Evolutionary conservation across 2,329 filamentous ascomycete genomes (phyloP).

Genomic region (Eutypella sp.): DNA sequence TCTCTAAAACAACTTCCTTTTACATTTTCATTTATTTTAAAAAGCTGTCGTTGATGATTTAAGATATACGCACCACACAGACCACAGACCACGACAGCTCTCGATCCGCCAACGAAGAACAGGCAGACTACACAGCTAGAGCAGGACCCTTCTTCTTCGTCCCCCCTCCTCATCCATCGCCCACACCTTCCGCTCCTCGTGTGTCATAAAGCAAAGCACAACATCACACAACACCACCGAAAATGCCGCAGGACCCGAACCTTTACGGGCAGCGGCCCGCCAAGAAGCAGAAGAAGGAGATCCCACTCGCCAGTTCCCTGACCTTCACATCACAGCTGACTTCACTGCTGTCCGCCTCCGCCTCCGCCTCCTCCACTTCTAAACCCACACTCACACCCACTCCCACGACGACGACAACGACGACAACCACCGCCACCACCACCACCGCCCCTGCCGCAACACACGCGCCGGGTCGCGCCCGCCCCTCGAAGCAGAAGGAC

Average conservation of each 20-base stretch:
- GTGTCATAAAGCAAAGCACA: neutral
- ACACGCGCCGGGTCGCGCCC: slow-evolving; percentile 51
- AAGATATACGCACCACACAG: too few species aligned
- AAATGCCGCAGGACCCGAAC: slow-evolving; percentile 61
- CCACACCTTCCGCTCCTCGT: neutral
- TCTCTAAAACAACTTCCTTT: too few species aligned
- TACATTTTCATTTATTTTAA: too few species aligned
- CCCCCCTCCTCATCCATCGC: neutral
- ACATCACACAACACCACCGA: slow-evolving; percentile 5
- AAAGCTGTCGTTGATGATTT: too few species aligned
- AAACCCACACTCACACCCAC: slow-evolving; percentile 30
- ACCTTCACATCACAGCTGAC: slow-evolving; percentile 87
- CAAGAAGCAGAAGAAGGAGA: slow-evolving; percentile 65
- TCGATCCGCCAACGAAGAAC: too few species aligned
- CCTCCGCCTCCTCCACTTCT: slow-evolving; percentile 36
- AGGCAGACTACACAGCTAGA: too few species aligned
- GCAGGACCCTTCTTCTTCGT: too few species aligned
- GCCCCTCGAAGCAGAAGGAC: slow-evolving; percentile 54
- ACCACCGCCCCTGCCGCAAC: too few species aligned
- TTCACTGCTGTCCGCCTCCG: slow-evolving; percentile 63
- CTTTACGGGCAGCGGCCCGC: slow-evolving; percentile 73
- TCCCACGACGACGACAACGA: too few species aligned
- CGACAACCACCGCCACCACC: too few species aligned
- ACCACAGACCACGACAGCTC: too few species aligned
- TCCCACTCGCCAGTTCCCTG: slow-evolving; percentile 67